A percentile compares a stretch with the other conserved stretches of the same genome.
Conservation (phyloP, 2,329 filamentous ascomycete genomes). For the Trichoderma pleuroti region DNA sequence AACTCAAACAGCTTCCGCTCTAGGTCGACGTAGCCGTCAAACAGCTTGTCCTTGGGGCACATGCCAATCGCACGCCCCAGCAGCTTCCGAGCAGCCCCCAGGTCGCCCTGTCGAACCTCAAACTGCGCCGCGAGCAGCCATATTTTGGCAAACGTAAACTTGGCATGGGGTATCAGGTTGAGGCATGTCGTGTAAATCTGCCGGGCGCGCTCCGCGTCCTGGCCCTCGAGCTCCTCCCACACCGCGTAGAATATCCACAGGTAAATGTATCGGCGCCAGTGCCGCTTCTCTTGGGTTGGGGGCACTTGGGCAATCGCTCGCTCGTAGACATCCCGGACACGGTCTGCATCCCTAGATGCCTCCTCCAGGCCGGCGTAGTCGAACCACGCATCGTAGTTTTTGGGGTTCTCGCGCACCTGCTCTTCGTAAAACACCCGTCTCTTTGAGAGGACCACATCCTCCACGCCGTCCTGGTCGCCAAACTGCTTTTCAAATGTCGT, state of each 20-base stretch:
- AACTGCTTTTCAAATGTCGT: conserved; percentile 99
- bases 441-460: conserved; percentile 94
- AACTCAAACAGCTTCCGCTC: conserved; percentile 96
- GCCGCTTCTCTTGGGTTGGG: conserved; percentile 91
- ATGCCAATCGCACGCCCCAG: conserved; percentile 86
- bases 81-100: conserved; percentile 78
- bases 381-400: conserved; percentile 97
- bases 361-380: conserved; percentile 92
- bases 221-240: conserved; percentile 86
- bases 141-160: conserved; percentile 95
- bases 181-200: conserved; percentile 91
- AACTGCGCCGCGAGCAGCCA: conserved; percentile 95
- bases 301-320: conserved; percentile 92
- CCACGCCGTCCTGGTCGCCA: conserved; percentile 86
- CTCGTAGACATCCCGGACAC: conserved; percentile 90
- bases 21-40: conserved; percentile 88
- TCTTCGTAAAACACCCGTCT: conserved; percentile 91
- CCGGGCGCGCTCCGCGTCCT: conserved; percentile 72
- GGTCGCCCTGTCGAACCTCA: conserved; percentile 80
- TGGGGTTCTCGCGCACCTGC: conserved; percentile 86
- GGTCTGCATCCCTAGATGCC: conserved; percentile 73
- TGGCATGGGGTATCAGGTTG: conserved; percentile 86
- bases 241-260: conserved; percentile 97
- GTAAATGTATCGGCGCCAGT: conserved; percentile 97
- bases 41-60: conserved; percentile 94